Evolutionary conservation across 257 asterid genomes (phyloP), one percentile per base, ranked within the genome.

Genomic region (Jacaranda copaia): DNA sequence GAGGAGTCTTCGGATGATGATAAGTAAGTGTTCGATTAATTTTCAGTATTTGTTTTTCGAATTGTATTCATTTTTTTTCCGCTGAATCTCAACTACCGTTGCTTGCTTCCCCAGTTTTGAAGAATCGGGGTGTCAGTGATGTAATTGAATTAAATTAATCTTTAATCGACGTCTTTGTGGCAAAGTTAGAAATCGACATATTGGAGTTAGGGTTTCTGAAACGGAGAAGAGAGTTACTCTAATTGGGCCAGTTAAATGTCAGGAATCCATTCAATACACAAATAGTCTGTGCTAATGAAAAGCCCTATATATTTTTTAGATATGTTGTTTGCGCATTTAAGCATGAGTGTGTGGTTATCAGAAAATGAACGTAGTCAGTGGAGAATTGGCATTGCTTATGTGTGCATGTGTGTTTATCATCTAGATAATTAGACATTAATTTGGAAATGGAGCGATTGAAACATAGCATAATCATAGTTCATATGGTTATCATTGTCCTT

Each of bases 1-100:
- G 97, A 77, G 56, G 91, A 81, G 40, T 78, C 68, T 72, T 81
- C 89, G 25, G 90, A 86, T 68, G 86, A 81, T 46, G 91, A 85
- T 59, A 83, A 70, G 87, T 80, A 13, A 76, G 82, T 79, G 72
- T 74, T 65, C 40, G 51, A 43, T 73, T 70, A 1, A 7, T 58
- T 72, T 62, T 7, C 36, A 46, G 25, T 48, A 38, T 4, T 57
- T 68, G 61, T 14, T 38, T 60, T 39, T 25, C 5, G 13, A 4
- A 43, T 18, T 8, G 2, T 43, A 68, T 20, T 9, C 15, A 3
- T 4, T 57, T 36, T 81, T 71, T 10, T 7, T 32, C 12, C 18
- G 6, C 16, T 36, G 7, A 16, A 55, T 59, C 63, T n/a, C 16
- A 4, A 69, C 62, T 61, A 12, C 2, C 55, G 3, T 48, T 43